These are phyloP conservation scores for Penicillium sp. DNA, from an alignment of 2,329 filamentous ascomycete species.

Conservation along the genomic window DNA sequence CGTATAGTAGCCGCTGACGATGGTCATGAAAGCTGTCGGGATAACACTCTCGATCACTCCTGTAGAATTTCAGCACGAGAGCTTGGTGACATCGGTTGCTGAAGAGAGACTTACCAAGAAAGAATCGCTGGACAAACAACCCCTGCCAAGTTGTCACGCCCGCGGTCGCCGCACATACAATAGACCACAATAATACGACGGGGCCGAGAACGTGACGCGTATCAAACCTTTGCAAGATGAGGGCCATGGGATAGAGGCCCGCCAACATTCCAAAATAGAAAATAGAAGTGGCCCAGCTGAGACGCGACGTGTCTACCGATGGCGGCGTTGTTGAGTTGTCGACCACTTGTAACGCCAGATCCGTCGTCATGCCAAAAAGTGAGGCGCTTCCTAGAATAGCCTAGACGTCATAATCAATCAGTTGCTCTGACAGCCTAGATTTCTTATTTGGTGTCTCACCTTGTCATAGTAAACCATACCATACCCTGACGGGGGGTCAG, in stretches of 20 bases:
- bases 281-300: slow-evolving; percentile 77
- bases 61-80: slow-evolving; percentile 14
- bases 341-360: slow-evolving; percentile 64
- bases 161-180: slow-evolving; percentile 70
- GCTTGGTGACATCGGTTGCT: rapidly evolving
- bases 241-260: slow-evolving; percentile 75
- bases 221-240: slow-evolving; percentile 69
- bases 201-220: slow-evolving; percentile 67
- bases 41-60: slow-evolving; percentile 66
- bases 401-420: slow-evolving; percentile 36
- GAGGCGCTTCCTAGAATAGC: slow-evolving; percentile 74
- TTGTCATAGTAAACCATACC: slow-evolving; percentile 74
- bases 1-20: slow-evolving; percentile 66
- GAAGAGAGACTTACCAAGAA: slow-evolving; percentile 45
- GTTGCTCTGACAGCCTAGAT: no score
- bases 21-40: slow-evolving; percentile 69
- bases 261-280: slow-evolving; percentile 82
- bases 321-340: slow-evolving; percentile 57
- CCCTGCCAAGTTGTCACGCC: slow-evolving; percentile 67
- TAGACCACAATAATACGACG: slow-evolving; percentile 63
- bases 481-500: slow-evolving; percentile 45
- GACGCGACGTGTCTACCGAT: slow-evolving; percentile 66
- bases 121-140: slow-evolving; percentile 67
- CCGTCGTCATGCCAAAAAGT: slow-evolving; percentile 75
- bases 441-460: slow-evolving; percentile 34